Evolutionary conservation across 2,329 filamentous ascomycete species (phyloP), one percentile per base, ranked within the genome.

Genomic region (Pseudohalonectria lignicola): DNA sequence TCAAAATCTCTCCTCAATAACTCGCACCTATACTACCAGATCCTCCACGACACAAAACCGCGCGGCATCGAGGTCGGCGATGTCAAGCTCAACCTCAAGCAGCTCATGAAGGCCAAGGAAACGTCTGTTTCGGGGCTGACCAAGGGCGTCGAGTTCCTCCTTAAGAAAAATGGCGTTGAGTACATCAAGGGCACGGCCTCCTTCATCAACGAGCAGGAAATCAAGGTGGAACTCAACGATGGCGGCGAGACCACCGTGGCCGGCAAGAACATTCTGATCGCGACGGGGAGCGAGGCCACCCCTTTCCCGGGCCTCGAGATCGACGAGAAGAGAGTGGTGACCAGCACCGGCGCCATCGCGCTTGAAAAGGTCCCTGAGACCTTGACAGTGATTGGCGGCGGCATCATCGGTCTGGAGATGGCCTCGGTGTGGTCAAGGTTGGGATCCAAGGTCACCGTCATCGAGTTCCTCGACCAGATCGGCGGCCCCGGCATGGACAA

Each of bases 1-100:
- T 98, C 92, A 49, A 98, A 98, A 69, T 95, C 92, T 46, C 86
- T 98, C 51, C 85, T 98, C 63, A 98, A 96, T 80, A 96, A 96
- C 75, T 95, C 92, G 53, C 87, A 95, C 64, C 76, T 96, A 44
- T 96, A 96, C 74, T 90, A 96, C 71, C 83, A 88, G 67, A 83
- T 95, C 57, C 77, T 93, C 44, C 90, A 98, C 70, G 92, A 98
- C 71, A 90, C 87, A 49, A 94, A 95, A 70, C 79, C 84, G 66
- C 86, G 92, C 61, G 92, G 92, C 60, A 98, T 98, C 61, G 90
- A 96, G 58, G 92, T 98, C 52, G 82, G 84, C 57, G 86, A 94
- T 67, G 90, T 98, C 56, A 93, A 94, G 66, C 81, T 98, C 58
- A 95, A 98, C 73, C 75, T 98, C 33, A 65, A 71, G 54, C 81